A percentile compares a stretch with the other conserved stretches of the same genome.
These are phyloP conservation scores for Colletotrichum liriopes DNA, from an alignment of 2,329 filamentous ascomycete species.

Conservation along the genomic window DNA sequence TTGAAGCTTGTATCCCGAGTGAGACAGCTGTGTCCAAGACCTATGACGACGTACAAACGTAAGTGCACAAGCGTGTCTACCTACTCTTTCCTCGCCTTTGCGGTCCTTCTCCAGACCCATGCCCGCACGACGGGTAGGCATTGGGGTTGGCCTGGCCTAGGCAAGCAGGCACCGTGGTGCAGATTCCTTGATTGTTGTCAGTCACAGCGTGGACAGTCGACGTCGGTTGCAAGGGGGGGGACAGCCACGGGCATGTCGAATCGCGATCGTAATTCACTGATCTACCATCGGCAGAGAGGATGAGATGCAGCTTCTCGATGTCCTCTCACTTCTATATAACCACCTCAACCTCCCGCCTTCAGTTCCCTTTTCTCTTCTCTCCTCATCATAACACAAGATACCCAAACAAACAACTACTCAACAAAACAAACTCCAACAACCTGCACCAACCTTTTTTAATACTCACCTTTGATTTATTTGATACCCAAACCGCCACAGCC, in stretches of 20 bases:
- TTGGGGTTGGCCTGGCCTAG: constrained; percentile 17
- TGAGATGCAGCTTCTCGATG: constrained; percentile 20
- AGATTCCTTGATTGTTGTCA: constrained; percentile 37
- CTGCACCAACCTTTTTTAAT: constrained; percentile 21
- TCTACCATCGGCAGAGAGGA: constrained; percentile 11
- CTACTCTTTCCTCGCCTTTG: constrained; percentile 5
- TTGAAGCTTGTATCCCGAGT: constrained; percentile 39
- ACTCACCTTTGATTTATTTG: constrained; percentile 17
- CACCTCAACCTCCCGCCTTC: constrained; percentile 27
- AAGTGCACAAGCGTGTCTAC: constrained; percentile 19
- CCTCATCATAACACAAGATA: constrained; percentile 44
- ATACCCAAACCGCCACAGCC: constrained; percentile 43
- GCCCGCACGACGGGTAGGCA: constrained; percentile 32
- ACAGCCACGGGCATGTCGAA: constrained; percentile 14
- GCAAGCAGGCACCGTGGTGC: constrained; percentile 12
- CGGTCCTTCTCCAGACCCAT: constrained; percentile 5
- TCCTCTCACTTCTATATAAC: constrained; percentile 39
- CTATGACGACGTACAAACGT: constrained; percentile 43
- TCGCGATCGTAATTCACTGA: constrained; percentile 23
- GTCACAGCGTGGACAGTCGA: constrained; percentile 20
- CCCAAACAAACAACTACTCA: constrained; percentile 38
- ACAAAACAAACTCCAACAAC: constrained; percentile 13
- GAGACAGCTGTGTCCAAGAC: constrained; percentile 42
- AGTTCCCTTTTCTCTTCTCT: constrained; percentile 6
- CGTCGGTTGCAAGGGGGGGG: neutral